phyloP scores from a whole-genome alignment of 176 grass and related monocot genomes.

The Carex myosuroides region DNA sequence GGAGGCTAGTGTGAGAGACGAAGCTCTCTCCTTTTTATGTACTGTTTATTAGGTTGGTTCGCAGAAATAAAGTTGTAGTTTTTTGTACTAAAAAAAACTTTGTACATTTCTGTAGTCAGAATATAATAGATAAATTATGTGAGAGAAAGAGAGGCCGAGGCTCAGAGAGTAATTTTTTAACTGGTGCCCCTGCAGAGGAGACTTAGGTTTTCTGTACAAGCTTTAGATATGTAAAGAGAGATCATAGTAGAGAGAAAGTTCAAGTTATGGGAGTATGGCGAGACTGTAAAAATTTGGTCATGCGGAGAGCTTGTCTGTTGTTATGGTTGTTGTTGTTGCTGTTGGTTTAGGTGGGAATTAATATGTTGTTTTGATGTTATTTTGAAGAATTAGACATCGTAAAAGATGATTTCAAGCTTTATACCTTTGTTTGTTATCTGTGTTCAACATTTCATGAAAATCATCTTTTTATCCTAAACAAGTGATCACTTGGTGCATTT shows the following conservation, averaged over 20 bases:
- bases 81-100: constrained; percentile 45
- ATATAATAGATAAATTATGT: constrained; percentile 43
- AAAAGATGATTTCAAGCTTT: constrained; percentile 23
- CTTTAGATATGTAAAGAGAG: constrained; percentile 72
- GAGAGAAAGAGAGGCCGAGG: constrained; percentile 26
- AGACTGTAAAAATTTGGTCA: constrained; percentile 79
- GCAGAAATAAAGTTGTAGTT: constrained; percentile 57
- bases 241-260: constrained; percentile 31
- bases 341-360: not conserved
- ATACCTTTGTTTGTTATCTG: not conserved
- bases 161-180: constrained; percentile 46
- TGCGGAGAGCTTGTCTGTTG: constrained; percentile 12
- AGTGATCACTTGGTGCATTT: too few relatives aligned
- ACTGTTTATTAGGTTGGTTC: constrained; percentile 46
- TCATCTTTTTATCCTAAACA: not conserved
- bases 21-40: constrained; percentile 44
- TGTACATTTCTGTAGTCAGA: constrained; percentile 93
- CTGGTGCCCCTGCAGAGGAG: constrained; percentile 51
- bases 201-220: constrained; percentile 64
- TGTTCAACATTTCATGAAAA: not conserved
- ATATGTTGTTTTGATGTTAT: constrained; percentile 24
- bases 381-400: constrained; percentile 7
- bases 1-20: constrained; percentile 44
- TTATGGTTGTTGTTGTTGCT: constrained; percentile 2
- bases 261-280: constrained; percentile 37